Evolutionary conservation across 75 land plant species (phyloP), one percentile per base, ranked within the genome.

Genomic region (Adiantum capillusveneris): DNA sequence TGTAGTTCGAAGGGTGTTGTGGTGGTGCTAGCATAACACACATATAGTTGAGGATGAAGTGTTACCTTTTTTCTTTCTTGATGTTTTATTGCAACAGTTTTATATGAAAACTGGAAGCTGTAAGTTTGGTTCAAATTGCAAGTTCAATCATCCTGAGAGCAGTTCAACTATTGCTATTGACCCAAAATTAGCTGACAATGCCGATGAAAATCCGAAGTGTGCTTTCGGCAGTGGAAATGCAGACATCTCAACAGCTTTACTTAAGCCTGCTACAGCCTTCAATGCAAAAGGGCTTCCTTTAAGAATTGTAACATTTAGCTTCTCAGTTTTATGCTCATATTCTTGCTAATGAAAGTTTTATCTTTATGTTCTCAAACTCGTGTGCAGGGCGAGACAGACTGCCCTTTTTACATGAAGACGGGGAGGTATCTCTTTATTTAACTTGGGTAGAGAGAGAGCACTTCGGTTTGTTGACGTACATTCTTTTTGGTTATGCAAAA

Each of bases 371-470:
- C n/a, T n/a, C n/a, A n/a, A n/a, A n/a, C n/a, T n/a, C 28, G 36
- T 70, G 44, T 56, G 63, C 80, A 91, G 97, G 89, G 80, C 29
- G 97, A 88, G 69, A 51, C 66, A 0, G 85, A 91, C 62, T 91
- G 97, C 59, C 83, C 88, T 49, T 91, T 87, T 52, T 91, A 91
- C 63, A 57, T 89, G 39, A 91, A 91, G 76, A 88, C 86, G 53
- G 89, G 93, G 49, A 91, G 97, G 97, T 91, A 28, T 55, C 5
- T n/a, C n/a, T n/a, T n/a, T n/a, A n/a, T n/a, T n/a, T n/a, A n/a
- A n/a, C n/a, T n/a, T n/a, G n/a, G n/a, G n/a, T n/a, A n/a, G n/a
- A n/a, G n/a, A n/a, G n/a, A n/a, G n/a, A n/a, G n/a, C n/a, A n/a
- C n/a, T n/a, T n/a, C n/a, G n/a, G n/a, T n/a, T n/a, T n/a, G n/a